These are phyloP conservation scores for Fusarium continuum DNA, from an alignment of 2,329 filamentous ascomycete species.

Conservation along the genomic window DNA sequence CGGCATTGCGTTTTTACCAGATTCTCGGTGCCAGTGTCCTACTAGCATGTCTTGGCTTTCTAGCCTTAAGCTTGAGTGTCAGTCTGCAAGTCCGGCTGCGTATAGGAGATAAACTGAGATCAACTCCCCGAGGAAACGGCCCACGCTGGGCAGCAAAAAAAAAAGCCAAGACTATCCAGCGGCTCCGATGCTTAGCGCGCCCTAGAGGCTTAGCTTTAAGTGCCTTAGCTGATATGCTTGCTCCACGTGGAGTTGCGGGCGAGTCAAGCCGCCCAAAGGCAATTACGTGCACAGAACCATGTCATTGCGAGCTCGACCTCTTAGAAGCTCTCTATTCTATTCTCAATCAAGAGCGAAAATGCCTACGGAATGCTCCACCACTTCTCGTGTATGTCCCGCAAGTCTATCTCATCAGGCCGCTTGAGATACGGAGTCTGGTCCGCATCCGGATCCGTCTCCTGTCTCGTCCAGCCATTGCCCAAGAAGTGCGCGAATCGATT, in stretches of 20 bases:
- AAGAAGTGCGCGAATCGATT: constrained; percentile 70
- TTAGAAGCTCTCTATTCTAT: not conserved
- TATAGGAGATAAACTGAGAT: constrained; percentile 5
- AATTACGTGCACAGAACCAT: constrained; percentile 35
- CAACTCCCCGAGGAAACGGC: constrained; percentile 1
- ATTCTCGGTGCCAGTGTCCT: not conserved
- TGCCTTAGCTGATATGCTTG: not conserved
- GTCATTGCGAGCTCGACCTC: constrained; percentile 9
- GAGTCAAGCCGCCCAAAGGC: not conserved
- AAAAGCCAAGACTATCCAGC: not conserved
- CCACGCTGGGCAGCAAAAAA: not conserved
- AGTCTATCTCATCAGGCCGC: constrained; percentile 63
- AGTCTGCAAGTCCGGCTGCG: not conserved
- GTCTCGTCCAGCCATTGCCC: constrained; percentile 72
- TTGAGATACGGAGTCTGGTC: constrained; percentile 73
- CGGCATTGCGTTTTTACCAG: constrained; percentile 24
- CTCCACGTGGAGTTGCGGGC: constrained; percentile 14
- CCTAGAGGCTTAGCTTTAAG: not conserved
- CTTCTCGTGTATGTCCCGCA: constrained; percentile 71
- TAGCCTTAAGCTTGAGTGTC: not conserved
- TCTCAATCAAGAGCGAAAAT: not conserved
- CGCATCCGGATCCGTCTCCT: constrained; percentile 63
- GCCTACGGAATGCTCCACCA: constrained; percentile 65
- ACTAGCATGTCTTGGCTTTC: not conserved
- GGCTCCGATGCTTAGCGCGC: constrained; percentile 12